Evolutionary conservation across 352 stramenopile genomes (phyloP), one percentile per base, ranked within the genome.

Genomic region (Phytopythium chamaehyphon): DNA sequence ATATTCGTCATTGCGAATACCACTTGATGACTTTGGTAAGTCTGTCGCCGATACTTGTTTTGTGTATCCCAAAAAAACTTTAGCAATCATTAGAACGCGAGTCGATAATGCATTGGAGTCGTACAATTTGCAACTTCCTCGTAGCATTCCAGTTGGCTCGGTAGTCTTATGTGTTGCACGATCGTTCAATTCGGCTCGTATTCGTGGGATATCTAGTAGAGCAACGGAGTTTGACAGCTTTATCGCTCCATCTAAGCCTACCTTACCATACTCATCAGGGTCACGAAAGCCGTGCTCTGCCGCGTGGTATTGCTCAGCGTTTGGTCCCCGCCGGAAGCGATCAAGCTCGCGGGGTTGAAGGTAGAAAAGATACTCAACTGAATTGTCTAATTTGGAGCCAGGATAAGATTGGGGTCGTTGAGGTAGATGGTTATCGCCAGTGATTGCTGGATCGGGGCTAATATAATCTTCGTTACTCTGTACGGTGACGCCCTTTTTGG

Each of bases 321-420:
- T 67, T 3, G 59, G 43, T 39, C 58, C 50, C 31, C 62, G 74
- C 5, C 54, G 18, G 24, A 68, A 47, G 6, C 74, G 56, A 18
- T 88, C 72, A 1, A 90, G 51, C 5, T 66, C 39, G 6, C 64
- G 56, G 3, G 78, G 73, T 36, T 88, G 78, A 11, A 67, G 28
- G 23, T 91, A 95, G 38, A 95, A 95, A 18, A 95, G 56, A 59
- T 93, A 95, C 64, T 95, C 80, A 31, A 95, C 66, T 0, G 74
- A 72, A 9, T 65, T 77, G 33, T 90, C 78, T 1, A 86, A 57
- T 3, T 64, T 61, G 0, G 59, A 69, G 10, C 61, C 66, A 36
- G 61, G 61, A 57, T 15, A 52, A n/a, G n/a, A n/a, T 28, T 23
- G 28, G 7, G 2, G 28, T 36, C 28, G n/a, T n/a, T 33, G n/a